These are phyloP conservation scores for Streptanthus diversifolius DNA, from an alignment of 345 rosid genomes.

Conservation along the genomic window DNA sequence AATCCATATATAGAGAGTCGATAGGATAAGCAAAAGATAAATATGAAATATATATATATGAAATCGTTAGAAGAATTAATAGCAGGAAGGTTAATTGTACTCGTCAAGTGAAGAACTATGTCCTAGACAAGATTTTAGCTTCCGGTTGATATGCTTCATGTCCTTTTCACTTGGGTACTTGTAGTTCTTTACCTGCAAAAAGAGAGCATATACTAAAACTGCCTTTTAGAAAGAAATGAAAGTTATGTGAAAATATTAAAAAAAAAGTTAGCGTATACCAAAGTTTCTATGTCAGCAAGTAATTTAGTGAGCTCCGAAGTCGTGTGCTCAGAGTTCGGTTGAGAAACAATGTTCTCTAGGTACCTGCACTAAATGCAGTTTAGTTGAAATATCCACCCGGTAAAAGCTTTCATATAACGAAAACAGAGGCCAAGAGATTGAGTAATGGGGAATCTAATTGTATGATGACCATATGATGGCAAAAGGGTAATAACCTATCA, in stretches of 20 bases:
- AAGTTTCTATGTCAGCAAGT: constrained; percentile 51
- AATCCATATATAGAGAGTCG: neutral
- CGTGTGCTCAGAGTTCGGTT: constrained; percentile 53
- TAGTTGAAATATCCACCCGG: neutral
- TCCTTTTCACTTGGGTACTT: constrained; percentile 88
- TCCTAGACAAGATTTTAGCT: constrained; percentile 89
- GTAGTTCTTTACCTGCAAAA: constrained; percentile 51
- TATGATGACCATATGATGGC: neutral
- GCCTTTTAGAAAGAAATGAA: neutral
- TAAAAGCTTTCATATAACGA: neutral
- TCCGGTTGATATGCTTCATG: constrained; percentile 93
- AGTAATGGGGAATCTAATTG: neutral
- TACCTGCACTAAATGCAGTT: constrained; percentile 46
- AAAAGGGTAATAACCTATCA: constrained; percentile 51
- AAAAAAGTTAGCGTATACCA: constrained; percentile 41
- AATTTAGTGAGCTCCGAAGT: constrained; percentile 51
- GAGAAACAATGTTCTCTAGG: constrained; percentile 48
- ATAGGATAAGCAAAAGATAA: neutral
- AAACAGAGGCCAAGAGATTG: neutral
- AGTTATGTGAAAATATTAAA: neutral
- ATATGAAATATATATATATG: neutral
- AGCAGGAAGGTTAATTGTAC: constrained; percentile 38
- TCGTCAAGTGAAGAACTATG: constrained; percentile 77
- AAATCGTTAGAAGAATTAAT: neutral
- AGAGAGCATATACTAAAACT: neutral